phyloP scores from a whole-genome alignment of 1,284 basidiomycete species.

The Retiboletus flavoniger region DNA sequence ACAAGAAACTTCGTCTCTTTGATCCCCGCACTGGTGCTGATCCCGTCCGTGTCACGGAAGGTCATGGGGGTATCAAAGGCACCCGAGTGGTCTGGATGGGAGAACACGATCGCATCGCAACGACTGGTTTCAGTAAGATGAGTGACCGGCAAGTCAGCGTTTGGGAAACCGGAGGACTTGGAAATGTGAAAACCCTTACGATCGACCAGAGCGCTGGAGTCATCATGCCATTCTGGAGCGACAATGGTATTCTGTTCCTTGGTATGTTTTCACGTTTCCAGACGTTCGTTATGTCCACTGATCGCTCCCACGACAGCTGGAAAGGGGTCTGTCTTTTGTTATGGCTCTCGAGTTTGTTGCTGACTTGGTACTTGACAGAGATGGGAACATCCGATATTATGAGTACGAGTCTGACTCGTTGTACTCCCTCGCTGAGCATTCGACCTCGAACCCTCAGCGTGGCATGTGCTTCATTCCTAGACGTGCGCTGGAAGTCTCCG shows the following conservation, averaged over 20 bases:
- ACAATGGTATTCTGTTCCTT: conserved; percentile 93
- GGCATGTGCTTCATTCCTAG: conserved; percentile 96
- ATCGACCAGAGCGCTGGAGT: conserved; percentile 91
- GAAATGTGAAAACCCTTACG: conserved; percentile 71
- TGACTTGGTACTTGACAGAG: conserved; percentile 45
- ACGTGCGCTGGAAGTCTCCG: conserved; percentile 80
- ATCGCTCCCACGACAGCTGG: conserved; percentile 48
- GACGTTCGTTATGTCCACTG: neutral
- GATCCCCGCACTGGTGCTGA: conserved; percentile 82
- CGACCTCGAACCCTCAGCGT: conserved; percentile 89
- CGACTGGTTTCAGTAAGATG: conserved; percentile 95
- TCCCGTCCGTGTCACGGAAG: conserved; percentile 79
- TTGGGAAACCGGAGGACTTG: conserved; percentile 79
- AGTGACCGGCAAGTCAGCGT: conserved; percentile 87
- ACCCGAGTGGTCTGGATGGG: conserved; percentile 92
- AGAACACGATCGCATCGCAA: conserved; percentile 82
- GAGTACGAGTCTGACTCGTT: conserved; percentile 91
- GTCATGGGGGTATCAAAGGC: conserved; percentile 93
- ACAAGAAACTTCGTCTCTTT: conserved; percentile 90
- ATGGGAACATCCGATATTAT: conserved; percentile 94
- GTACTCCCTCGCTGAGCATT: conserved; percentile 81
- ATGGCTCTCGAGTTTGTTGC: conserved; percentile 18
- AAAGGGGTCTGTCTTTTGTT: conserved; percentile 55
- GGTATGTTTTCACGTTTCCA: conserved; percentile 43
- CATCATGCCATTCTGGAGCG: conserved; percentile 96